Base-by-base conservation (phyloP, 768 basidiomycete genomes). In the Lactarius psammicola region DNA sequence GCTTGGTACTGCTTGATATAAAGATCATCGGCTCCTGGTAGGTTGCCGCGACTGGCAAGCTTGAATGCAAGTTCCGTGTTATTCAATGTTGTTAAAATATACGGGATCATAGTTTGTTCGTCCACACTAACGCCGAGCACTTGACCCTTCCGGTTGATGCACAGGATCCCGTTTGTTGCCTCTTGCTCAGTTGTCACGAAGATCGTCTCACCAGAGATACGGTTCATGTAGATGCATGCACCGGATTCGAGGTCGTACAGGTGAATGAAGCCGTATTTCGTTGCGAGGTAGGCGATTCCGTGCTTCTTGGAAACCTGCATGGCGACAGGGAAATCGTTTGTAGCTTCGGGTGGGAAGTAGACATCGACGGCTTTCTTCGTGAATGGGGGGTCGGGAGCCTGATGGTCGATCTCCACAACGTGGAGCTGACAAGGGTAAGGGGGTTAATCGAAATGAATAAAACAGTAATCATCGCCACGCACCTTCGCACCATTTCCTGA, bases 71-170 rank as follows among this genome's bases (percentile, higher is more conserved):
- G 89, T 69, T 97, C 95, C 62, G 94, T 90, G 78, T 98, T 98
- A 81, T 97, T 98, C 73, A 98, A 85, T 6, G 92, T 94, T 56
- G 86, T 87, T 67, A 98, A 81, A 70, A 97, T 92, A 77, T 98
- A 99, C 3, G 96, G 96, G 69, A 99, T 87, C 73, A 98, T 87
- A 23, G 94, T 95, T 73, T 93, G 87, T 74, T 98, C 97, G 76
- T 99, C 97, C 69, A 98, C 90, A 69, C 89, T 94, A 69, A 99
- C 97, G 71, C 93, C 95, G 63, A 99, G 84, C 20, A 98, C 94
- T 77, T 99, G 97, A 36, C 97, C 97, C 79, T 98, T 98, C 84
- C 96, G 93, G 85, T 99, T 99, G 74, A 99, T 95, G 70, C 96
- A 96, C 69, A 99, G 94, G 76, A 99, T 97, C 80, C 97, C 97